phyloP scores from a whole-genome alignment of 768 basidiomycete genomes.

The Russula dissimulans region DNA sequence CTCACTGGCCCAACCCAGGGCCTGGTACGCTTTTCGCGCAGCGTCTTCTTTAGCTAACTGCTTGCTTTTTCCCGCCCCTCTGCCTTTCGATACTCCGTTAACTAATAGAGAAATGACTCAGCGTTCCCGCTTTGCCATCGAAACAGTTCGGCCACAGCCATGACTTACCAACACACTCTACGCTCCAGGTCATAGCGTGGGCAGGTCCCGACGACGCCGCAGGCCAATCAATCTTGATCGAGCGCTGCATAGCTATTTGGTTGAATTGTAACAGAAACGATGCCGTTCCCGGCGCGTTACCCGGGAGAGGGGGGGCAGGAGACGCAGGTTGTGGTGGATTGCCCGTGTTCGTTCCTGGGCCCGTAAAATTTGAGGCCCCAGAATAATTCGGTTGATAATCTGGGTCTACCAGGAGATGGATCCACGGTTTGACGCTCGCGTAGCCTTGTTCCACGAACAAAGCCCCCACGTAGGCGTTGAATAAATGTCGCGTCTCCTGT shows the following conservation, averaged over 20 bases:
- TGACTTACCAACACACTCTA: constrained; percentile 57
- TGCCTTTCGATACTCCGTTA: constrained; percentile 59
- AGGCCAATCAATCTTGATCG: constrained; percentile 51
- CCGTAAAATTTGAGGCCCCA: constrained; percentile 1
- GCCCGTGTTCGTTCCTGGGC: background rate
- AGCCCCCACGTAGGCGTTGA: constrained; percentile 16
- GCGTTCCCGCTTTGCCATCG: background rate
- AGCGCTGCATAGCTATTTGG: constrained; percentile 58
- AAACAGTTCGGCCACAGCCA: background rate
- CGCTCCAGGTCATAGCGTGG: constrained; percentile 60
- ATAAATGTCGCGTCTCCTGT: constrained; percentile 15
- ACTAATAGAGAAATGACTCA: constrained; percentile 31
- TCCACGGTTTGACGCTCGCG: constrained; percentile 1
- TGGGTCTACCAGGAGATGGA: constrained; percentile 13
- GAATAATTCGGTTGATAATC: background rate
- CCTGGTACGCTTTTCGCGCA: constrained; percentile 58
- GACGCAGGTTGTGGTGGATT: constrained; percentile 27
- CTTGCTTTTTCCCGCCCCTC: constrained; percentile 57
- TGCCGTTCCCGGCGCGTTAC: constrained; percentile 57
- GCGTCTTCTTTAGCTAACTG: constrained; percentile 74
- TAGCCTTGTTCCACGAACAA: constrained; percentile 6
- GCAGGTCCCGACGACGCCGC: constrained; percentile 54
- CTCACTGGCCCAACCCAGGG: constrained; percentile 58
- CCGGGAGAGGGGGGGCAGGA: constrained; percentile 30
- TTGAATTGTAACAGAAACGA: constrained; percentile 68